Conservation (phyloP, 164 flowering plant species). For the Berberis thunbergii region DNA sequence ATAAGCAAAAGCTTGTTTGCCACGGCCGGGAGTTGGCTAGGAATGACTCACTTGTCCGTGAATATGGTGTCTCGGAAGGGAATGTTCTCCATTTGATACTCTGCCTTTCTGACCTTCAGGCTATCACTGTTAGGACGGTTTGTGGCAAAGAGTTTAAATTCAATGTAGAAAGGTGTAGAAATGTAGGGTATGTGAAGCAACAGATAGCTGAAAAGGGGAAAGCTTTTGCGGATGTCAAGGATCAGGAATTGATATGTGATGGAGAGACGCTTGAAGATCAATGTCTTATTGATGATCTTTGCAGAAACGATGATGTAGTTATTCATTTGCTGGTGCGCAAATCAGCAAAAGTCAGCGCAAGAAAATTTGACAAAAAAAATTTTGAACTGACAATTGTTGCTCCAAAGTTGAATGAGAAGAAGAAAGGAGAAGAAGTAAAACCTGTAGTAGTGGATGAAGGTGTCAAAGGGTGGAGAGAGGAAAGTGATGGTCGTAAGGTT, state of each 20-base stretch:
- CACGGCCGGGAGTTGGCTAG: slow-evolving; percentile 56
- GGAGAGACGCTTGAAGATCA: slow-evolving; percentile 57
- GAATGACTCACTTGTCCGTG: slow-evolving; percentile 42
- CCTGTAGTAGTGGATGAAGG: slow-evolving; percentile 11
- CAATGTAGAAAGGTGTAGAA: slow-evolving; percentile 41
- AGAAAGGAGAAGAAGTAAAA: slow-evolving; percentile 7
- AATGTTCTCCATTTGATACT: slow-evolving; percentile 60
- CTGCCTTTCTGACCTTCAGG: slow-evolving; percentile 45
- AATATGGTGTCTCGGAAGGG: slow-evolving; percentile 55
- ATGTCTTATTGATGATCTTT: slow-evolving; percentile 40
- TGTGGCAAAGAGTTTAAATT: slow-evolving; percentile 56
- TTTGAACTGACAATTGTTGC: slow-evolving; percentile 51
- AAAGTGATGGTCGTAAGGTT: slow-evolving; percentile 5
- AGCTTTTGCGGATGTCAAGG: slow-evolving; percentile 30
- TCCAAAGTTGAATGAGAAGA: slow-evolving; percentile 14
- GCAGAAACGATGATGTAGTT: slow-evolving; percentile 37
- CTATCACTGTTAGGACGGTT: slow-evolving; percentile 43
- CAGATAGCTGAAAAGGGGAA: slow-evolving; percentile 35
- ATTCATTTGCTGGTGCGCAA: slow-evolving; percentile 54
- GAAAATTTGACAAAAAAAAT: slow-evolving; percentile 36
- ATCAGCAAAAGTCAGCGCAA: slow-evolving; percentile 46
- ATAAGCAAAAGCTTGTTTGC: slow-evolving; percentile 55
- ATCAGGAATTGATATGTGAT: slow-evolving; percentile 39
- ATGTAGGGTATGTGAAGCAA: slow-evolving; percentile 53
- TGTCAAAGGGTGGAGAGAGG: slow-evolving; percentile 2